These are phyloP conservation scores for Talaromyces sp. DNA, from an alignment of 2,329 filamentous ascomycete species.

Conservation along the genomic window DNA sequence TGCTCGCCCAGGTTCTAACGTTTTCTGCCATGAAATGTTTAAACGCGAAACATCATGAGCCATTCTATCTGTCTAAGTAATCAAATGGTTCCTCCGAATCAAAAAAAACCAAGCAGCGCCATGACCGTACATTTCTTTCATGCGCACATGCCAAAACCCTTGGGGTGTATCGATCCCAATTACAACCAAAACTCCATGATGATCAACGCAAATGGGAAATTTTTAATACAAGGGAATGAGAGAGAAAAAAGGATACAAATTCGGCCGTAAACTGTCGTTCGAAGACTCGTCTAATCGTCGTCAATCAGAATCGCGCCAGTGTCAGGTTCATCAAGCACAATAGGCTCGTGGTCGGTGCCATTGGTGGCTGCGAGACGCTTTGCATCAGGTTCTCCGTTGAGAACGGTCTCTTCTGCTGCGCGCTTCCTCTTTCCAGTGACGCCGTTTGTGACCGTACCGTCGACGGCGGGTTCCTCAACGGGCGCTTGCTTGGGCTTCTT, in stretches of 20 bases:
- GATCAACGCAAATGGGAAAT: slow-evolving; percentile 17
- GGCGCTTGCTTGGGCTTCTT: slow-evolving; percentile 43
- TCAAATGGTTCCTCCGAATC: neutral
- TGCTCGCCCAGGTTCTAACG: neutral
- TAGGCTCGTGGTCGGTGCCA: slow-evolving; percentile 37
- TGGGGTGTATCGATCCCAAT: neutral
- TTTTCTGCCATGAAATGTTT: neutral
- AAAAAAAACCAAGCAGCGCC: slow-evolving; percentile 7
- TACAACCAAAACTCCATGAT: slow-evolving; percentile 9
- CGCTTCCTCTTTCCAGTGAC: slow-evolving; percentile 43
- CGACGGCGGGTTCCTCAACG: slow-evolving; percentile 27
- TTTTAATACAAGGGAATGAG: slow-evolving; percentile 20
- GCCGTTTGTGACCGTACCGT: slow-evolving; percentile 24
- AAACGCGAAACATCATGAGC: neutral
- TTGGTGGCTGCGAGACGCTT: slow-evolving; percentile 41
- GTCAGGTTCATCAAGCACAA: slow-evolving; percentile 49
- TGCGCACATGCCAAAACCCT: slow-evolving; percentile 3
- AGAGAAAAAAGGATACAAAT: slow-evolving; percentile 14
- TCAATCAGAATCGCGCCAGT: slow-evolving; percentile 65
- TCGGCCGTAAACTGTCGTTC: neutral
- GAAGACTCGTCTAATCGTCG: slow-evolving; percentile 27
- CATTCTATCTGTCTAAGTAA: neutral
- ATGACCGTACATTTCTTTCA: slow-evolving; percentile 2
- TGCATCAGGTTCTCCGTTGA: slow-evolving; percentile 40
- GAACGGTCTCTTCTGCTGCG: slow-evolving; percentile 40